Conservation (phyloP, 768 basidiomycete species). For the Austroboletus festivus region DNA sequence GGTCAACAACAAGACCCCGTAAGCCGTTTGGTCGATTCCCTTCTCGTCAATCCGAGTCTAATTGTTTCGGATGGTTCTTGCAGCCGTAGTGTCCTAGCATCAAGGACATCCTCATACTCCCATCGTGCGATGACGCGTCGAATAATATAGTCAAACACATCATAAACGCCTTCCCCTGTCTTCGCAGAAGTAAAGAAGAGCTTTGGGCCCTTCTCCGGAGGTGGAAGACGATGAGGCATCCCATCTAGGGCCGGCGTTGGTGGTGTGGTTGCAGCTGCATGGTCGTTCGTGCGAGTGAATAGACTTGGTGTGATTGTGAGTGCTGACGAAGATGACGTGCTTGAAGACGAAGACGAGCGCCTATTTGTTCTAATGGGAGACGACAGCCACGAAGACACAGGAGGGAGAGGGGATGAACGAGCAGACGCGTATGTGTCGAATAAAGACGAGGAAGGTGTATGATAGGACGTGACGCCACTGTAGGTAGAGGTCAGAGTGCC, state of each 20-base stretch:
- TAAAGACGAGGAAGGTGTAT: conserved; percentile 78
- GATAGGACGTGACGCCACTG: conserved; percentile 61
- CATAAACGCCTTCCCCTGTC: conserved; percentile 66
- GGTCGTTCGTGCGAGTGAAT: conserved; percentile 38
- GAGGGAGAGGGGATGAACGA: conserved; percentile 53
- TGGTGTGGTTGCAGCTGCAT: conserved; percentile 10
- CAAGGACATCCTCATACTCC: conserved; percentile 64
- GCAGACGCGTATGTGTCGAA: conserved; percentile 63
- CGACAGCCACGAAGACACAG: conserved; percentile 25
- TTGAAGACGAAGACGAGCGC: conserved; percentile 39
- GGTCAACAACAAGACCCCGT: conserved; percentile 21
- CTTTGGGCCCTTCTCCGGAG: conserved; percentile 53
- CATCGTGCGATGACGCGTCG: conserved; percentile 55
- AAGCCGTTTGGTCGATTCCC: conserved; percentile 5
- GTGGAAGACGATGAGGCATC: conserved; percentile 11
- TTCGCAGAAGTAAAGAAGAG: conserved; percentile 78
- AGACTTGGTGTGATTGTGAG: conserved; percentile 60
- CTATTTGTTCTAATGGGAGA: conserved; percentile 27
- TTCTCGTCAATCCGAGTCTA: conserved; percentile 26
- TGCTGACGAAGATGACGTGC: conserved; percentile 35
- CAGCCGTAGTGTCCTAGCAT: conserved; percentile 41
- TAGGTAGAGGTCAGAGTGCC: conserved; percentile 58
- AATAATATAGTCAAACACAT: conserved; percentile 78
- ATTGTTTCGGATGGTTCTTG: conserved; percentile 40
- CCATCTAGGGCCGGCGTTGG: conserved; percentile 20